A percentile compares a stretch with the other conserved stretches of the same genome.
Evolutionary conservation across 192 early-diverging fungal genomes (phyloP).

Genomic region (Polychytrium aggregatum): DNA sequence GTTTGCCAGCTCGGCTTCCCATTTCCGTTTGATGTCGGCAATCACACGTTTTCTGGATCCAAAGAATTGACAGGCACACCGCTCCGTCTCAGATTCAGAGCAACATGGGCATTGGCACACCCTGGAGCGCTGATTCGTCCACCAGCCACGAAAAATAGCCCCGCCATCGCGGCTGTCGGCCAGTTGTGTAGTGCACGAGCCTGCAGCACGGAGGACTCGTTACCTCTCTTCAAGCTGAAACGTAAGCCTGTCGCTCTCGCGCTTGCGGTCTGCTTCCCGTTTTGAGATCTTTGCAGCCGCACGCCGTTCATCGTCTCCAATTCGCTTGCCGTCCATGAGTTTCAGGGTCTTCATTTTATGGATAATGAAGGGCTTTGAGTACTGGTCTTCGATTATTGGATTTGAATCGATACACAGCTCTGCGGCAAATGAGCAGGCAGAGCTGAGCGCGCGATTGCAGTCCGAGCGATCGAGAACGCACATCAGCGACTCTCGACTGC

Average conservation of each 20-base stretch:
- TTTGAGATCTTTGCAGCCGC: slow-evolving; percentile 25
- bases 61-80: neutral
- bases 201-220: neutral
- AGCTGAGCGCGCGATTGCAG: slow-evolving; percentile 8
- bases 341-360: slow-evolving; percentile 23
- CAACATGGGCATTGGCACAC: neutral
- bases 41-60: slow-evolving; percentile 6
- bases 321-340: slow-evolving; percentile 29
- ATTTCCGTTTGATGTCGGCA: slow-evolving; percentile 11
- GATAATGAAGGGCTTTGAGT: slow-evolving; percentile 27
- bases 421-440: no score
- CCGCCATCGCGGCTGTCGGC: neutral
- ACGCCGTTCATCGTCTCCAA: slow-evolving; percentile 36
- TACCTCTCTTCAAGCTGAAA: slow-evolving; percentile 24
- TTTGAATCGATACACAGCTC: slow-evolving; percentile 26
- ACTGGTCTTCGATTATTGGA: slow-evolving; percentile 13
- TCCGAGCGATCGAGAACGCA: no score
- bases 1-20: slow-evolving; percentile 11
- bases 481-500: no score
- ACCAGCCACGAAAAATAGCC: neutral
- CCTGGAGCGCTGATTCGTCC: neutral
- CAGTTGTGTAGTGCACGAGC: neutral
- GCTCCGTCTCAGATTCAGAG: neutral
- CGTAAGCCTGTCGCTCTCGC: slow-evolving; percentile 23
- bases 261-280: slow-evolving; percentile 24